Conservation (phyloP, 2,329 filamentous ascomycete genomes). For the Fusarium devonianum region DNA sequence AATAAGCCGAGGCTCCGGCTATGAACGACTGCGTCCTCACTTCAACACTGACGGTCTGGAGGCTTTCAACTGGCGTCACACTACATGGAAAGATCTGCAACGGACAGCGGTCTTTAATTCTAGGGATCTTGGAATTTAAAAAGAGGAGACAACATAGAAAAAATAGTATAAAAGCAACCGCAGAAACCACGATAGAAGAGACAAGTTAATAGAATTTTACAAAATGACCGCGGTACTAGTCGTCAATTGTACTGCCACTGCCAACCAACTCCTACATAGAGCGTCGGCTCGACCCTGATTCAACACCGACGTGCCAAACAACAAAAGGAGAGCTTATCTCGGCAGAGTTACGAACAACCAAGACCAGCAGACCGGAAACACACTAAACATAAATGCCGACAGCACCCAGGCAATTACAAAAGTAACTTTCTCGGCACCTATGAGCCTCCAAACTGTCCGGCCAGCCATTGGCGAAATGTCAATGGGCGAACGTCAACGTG, state of each 20-base stretch:
- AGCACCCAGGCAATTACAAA: too few species aligned
- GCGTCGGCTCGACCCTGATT: background rate
- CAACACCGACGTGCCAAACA: slow-evolving; percentile 8
- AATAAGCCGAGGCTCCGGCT: slow-evolving; percentile 2
- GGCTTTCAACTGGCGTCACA: slow-evolving; percentile 20
- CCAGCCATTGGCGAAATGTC: slow-evolving; percentile 63
- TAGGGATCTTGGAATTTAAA: background rate
- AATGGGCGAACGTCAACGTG: slow-evolving; percentile 56
- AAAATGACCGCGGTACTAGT: slow-evolving; percentile 12
- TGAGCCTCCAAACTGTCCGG: slow-evolving; percentile 6
- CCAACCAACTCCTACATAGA: slow-evolving; percentile 7
- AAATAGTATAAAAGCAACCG: too few species aligned
- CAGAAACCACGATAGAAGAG: background rate
- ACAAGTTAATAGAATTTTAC: background rate
- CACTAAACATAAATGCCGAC: too few species aligned
- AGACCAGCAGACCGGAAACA: background rate
- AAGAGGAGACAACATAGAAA: too few species aligned
- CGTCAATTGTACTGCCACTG: slow-evolving; percentile 6
- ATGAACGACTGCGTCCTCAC: background rate
- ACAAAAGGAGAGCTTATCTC: slow-evolving; percentile 1
- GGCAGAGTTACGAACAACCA: background rate
- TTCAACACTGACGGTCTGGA: slow-evolving; percentile 27
- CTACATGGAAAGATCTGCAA: background rate
- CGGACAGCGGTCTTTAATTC: background rate
- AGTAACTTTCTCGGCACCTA: too few species aligned